Conservation (phyloP, 2,329 filamentous ascomycete species). For the Xylariaceae sp. region DNA sequence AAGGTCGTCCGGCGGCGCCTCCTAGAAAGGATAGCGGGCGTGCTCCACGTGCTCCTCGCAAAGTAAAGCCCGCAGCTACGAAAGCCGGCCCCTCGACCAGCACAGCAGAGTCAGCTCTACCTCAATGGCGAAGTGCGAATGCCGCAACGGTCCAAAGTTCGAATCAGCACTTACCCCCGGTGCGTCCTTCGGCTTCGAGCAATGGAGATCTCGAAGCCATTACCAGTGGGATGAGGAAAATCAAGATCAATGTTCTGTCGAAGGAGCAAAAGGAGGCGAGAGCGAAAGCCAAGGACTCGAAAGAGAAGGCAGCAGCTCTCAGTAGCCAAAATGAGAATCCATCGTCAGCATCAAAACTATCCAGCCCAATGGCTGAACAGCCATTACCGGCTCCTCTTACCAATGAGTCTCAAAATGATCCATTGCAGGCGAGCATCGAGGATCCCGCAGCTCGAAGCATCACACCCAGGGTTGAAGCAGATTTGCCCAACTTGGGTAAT, state of each 20-base stretch:
- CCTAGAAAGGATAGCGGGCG: conserved; percentile 40
- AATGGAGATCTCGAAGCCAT: conserved; percentile 50
- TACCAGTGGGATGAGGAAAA: conserved; percentile 57
- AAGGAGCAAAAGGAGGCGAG: conserved; percentile 55
- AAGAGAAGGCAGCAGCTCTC: conserved; percentile 8
- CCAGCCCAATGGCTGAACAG: neutral
- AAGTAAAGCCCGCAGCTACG: conserved; percentile 24
- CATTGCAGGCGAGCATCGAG: neutral
- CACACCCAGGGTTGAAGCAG: neutral
- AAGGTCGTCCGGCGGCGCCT: conserved; percentile 48
- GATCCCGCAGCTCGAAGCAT: neutral
- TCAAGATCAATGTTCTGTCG: conserved; percentile 59
- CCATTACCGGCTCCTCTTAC: neutral
- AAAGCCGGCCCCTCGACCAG: neutral
- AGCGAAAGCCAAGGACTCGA: conserved; percentile 29
- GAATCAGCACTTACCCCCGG: neutral
- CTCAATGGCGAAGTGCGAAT: neutral
- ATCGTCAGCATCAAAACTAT: neutral
- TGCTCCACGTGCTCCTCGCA: conserved; percentile 35
- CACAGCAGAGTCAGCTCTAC: neutral
- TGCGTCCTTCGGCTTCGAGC: neutral
- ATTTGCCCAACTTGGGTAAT: neutral
- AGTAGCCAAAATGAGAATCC: neutral
- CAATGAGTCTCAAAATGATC: neutral
- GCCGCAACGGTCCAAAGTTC: neutral